phyloP scores from a whole-genome alignment of 306 rosid species.

The Bauhinia variegata region DNA sequence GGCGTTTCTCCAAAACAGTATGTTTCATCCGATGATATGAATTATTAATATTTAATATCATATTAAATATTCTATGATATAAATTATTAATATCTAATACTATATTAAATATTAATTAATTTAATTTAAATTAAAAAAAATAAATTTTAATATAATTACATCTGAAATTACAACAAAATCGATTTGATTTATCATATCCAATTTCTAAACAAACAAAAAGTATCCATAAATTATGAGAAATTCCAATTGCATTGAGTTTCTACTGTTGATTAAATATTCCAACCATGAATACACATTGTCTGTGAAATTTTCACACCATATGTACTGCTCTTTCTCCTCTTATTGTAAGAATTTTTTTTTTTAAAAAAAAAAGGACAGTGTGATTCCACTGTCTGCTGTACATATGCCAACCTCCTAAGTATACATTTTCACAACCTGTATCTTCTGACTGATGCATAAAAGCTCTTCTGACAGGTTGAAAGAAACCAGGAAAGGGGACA shows the following conservation, averaged over 20 bases:
- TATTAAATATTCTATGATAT: too few relatives aligned
- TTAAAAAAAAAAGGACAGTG: conserved; percentile 44
- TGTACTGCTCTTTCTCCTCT: conserved; percentile 67
- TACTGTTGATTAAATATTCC: conserved; percentile 45
- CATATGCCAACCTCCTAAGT: conserved; percentile 81
- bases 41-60: too few relatives aligned
- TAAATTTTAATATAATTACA: too few relatives aligned
- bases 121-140: too few relatives aligned
- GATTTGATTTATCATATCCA: too few relatives aligned
- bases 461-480: conserved; percentile 72
- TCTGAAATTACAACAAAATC: too few relatives aligned
- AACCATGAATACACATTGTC: conserved; percentile 43
- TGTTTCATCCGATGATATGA: not conserved
- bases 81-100: too few relatives aligned
- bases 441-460: conserved; percentile 59
- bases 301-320: conserved; percentile 61
- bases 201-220: too few relatives aligned
- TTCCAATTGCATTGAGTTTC: conserved; percentile 53
- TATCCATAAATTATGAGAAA: too few relatives aligned
- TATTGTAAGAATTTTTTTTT: conserved; percentile 64
- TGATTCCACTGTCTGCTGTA: conserved; percentile 77
- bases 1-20: not conserved
- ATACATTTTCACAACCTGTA: conserved; percentile 71
- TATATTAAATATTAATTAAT: too few relatives aligned
- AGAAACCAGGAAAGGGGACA: conserved; percentile 23